These are phyloP conservation scores for Colletotrichum camelliae DNA, from an alignment of 2,329 filamentous ascomycete species.

Conservation along the genomic window DNA sequence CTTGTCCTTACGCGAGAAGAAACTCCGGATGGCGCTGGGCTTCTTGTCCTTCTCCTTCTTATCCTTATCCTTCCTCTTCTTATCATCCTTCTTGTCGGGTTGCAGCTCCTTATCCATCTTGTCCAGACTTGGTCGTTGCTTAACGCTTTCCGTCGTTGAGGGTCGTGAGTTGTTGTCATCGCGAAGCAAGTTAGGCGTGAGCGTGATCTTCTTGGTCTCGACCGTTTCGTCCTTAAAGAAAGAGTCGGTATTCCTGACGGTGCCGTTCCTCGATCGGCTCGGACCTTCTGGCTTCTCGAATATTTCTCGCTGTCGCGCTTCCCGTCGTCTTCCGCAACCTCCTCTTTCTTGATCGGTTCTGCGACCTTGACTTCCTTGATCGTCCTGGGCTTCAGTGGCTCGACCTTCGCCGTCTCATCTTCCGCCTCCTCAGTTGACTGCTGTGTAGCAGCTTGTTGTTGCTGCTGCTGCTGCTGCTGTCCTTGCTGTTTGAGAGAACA, in stretches of 20 bases:
- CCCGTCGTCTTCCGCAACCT: slow-evolving; percentile 39
- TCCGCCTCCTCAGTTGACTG: slow-evolving; percentile 38
- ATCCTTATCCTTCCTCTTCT: slow-evolving; percentile 76
- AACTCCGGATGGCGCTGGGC: slow-evolving; percentile 60
- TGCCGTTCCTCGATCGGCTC: slow-evolving; percentile 80
- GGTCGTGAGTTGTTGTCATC: slow-evolving; percentile 69
- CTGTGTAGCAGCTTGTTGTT: slow-evolving; percentile 29
- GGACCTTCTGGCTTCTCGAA: slow-evolving; percentile 60
- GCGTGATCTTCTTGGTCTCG: slow-evolving; percentile 95
- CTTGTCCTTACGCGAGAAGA: slow-evolving; percentile 69
- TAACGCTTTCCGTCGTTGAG: slow-evolving; percentile 60
- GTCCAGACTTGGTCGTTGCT: slow-evolving; percentile 73
- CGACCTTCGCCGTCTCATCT: slow-evolving; percentile 61
- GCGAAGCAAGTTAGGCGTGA: slow-evolving; percentile 89
- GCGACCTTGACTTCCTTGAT: slow-evolving; percentile 45
- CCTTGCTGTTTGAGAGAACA: slow-evolving; percentile 40
- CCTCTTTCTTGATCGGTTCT: slow-evolving; percentile 31
- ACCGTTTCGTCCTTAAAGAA: slow-evolving; percentile 97
- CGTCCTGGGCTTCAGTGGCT: slow-evolving; percentile 56
- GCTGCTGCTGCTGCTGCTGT: slow-evolving; percentile 35
- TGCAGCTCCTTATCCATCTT: slow-evolving; percentile 63
- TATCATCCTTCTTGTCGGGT: slow-evolving; percentile 75
- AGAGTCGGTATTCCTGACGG: slow-evolving; percentile 89
- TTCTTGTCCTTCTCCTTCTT: slow-evolving; percentile 76
- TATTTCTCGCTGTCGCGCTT: slow-evolving; percentile 67